Evolutionary conservation across 371 early-diverging fungal genomes (phyloP), one percentile per base, ranked within the genome.

Genomic region (Actinomortierella wolfii): DNA sequence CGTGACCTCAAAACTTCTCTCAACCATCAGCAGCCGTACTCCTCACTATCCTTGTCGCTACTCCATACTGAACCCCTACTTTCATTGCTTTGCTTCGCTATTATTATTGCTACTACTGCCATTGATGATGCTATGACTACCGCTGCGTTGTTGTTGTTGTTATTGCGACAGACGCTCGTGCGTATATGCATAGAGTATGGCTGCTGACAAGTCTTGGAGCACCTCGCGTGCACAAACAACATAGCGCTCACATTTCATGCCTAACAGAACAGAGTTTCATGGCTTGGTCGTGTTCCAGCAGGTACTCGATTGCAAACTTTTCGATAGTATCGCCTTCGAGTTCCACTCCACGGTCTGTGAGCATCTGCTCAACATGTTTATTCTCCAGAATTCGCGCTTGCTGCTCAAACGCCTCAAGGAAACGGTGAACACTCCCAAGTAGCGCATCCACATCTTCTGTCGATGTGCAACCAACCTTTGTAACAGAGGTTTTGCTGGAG

Each of bases 151-250:
- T 6, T 14, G 9, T 46, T 14, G 5, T 43, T 8, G 3, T 28
- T 6, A 14, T 17, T 8, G 25, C 55, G 14, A 52, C n/a, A n/a
- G n/a, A n/a, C n/a, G n/a, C n/a, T n/a, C n/a, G n/a, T n/a, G 34
- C 34, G 34, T 34, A 11, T 34, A 11, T 34, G 34, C 11, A 11
- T 34, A 4, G 34, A 11, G 34, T 4, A 6, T 34, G 34, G 34
- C 34, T 34, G 34, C 34, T 34, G 34, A 4, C 17, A 61, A 8
- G 11, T 46, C 52, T 23, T 55, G 44, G 28, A 76, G 52, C 11
- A 68, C n/a, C 25, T 61, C 54, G 17, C 58, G 59, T 21, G 75
- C 68, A 53, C 74, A 67, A 20, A 74, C 74, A 13, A 74, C 77
- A 59, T 77, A 74, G 5, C 51, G 48, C n/a, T 62, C 63, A 5